These are phyloP conservation scores for Croton setiger DNA, from an alignment of 441 rosid genomes.

Conservation along the genomic window DNA sequence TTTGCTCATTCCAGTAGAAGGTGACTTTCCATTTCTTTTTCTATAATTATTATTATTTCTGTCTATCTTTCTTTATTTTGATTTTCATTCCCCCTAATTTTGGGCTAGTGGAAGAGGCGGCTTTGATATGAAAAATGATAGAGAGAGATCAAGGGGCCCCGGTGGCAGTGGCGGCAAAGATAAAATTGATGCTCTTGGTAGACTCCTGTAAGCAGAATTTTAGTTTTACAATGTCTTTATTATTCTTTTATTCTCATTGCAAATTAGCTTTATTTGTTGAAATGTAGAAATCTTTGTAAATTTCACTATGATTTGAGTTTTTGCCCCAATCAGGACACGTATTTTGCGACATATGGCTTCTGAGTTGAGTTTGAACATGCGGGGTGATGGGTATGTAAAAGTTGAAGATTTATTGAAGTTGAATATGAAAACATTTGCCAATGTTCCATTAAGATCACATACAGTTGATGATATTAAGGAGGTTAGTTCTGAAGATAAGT, in stretches of 20 bases:
- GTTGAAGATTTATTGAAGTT: slow-evolving; percentile 67
- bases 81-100: neutral
- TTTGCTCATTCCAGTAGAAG: slow-evolving; percentile 44
- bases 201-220: slow-evolving; percentile 59
- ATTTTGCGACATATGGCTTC: slow-evolving; percentile 75
- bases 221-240: neutral
- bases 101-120: slow-evolving; percentile 45
- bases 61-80: neutral
- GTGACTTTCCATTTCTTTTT: slow-evolving; percentile 21
- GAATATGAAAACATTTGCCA: slow-evolving; percentile 64
- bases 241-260: neutral
- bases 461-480: slow-evolving; percentile 69
- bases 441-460: slow-evolving; percentile 62
- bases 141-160: slow-evolving; percentile 47
- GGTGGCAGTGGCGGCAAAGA: slow-evolving; percentile 47
- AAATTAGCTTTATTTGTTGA: neutral
- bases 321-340: slow-evolving; percentile 50
- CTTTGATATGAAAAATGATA: slow-evolving; percentile 32
- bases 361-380: slow-evolving; percentile 67
- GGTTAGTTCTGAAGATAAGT: slow-evolving; percentile 37
- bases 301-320: neutral
- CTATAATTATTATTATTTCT: neutral
- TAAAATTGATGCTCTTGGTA: slow-evolving; percentile 78
- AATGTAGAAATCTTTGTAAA: no score
- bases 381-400: slow-evolving; percentile 76